phyloP scores from a whole-genome alignment of 2,329 filamentous ascomycete genomes.

The Cladobotryum protrusum region DNA sequence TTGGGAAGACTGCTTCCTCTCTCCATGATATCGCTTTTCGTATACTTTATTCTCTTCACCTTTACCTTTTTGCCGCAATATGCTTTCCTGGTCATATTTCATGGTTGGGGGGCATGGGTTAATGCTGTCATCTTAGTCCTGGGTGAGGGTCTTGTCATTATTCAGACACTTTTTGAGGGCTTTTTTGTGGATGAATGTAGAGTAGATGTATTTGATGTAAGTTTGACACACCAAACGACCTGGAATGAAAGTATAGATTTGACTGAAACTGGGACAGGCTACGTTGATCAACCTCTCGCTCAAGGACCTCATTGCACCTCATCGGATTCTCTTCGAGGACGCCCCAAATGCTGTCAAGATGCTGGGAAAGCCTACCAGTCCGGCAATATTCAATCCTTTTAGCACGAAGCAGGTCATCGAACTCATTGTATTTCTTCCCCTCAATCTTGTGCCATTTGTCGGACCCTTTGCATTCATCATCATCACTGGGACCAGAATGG shows the following conservation, averaged over 20 bases:
- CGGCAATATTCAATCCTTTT: conserved; percentile 80
- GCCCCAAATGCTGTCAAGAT: conserved; percentile 68
- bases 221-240: conserved; percentile 17
- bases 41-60: conserved; percentile 80
- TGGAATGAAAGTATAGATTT: not conserved
- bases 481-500: conserved; percentile 78
- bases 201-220: conserved; percentile 78
- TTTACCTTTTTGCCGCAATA: conserved; percentile 87
- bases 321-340: conserved; percentile 60
- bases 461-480: conserved; percentile 82
- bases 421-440: conserved; percentile 68
- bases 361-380: conserved; percentile 72
- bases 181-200: conserved; percentile 75
- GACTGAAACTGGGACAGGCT: conserved; percentile 34
- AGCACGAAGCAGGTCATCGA: conserved; percentile 86
- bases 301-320: conserved; percentile 59
- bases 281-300: conserved; percentile 71
- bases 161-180: conserved; percentile 65
- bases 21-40: conserved; percentile 71
- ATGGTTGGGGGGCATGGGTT: conserved; percentile 80
- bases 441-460: conserved; percentile 81
- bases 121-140: conserved; percentile 83
- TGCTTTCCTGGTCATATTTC: conserved; percentile 82
- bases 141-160: conserved; percentile 71
- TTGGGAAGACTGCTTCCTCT: conserved; percentile 71